Percentiles rank a stretch among this genome's conserved stretches.
phyloP scores from a whole-genome alignment of 2,329 filamentous ascomycete species.

The Exserohilum turcica region DNA sequence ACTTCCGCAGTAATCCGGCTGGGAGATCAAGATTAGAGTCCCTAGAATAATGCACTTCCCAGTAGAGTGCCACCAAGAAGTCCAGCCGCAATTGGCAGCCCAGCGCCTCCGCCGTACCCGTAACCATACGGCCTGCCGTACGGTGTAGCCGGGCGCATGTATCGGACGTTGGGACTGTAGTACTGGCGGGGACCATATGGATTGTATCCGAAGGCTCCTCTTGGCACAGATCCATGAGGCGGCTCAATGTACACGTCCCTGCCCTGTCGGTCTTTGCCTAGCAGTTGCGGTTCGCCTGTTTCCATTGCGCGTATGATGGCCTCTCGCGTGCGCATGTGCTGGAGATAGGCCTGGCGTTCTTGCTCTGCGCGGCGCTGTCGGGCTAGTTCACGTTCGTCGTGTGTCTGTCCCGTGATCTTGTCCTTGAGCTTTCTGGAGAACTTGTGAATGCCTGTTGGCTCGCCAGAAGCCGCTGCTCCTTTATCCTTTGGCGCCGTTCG shows the following conservation, averaged over 20 bases:
- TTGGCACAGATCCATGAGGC: conserved; percentile 46
- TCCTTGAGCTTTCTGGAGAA: conserved; percentile 65
- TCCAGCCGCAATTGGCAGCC: conserved; percentile 43
- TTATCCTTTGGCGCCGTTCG: conserved; percentile 14
- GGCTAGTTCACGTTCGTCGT: conserved; percentile 58
- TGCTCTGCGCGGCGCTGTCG: conserved; percentile 55
- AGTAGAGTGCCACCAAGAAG: conserved; percentile 43
- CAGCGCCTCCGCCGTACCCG: conserved; percentile 48
- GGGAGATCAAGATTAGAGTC: background rate
- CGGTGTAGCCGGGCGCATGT: conserved; percentile 54
- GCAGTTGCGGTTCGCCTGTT: conserved; percentile 61
- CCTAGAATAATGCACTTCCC: conserved; percentile 37
- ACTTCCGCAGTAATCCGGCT: background rate
- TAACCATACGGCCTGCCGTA: conserved; percentile 51
- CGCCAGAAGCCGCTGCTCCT: conserved; percentile 7
- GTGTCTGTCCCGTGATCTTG: conserved; percentile 62
- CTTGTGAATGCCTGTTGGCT: conserved; percentile 47
- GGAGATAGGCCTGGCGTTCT: conserved; percentile 59
- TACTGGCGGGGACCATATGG: conserved; percentile 55
- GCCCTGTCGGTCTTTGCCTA: conserved; percentile 60
- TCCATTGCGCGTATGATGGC: conserved; percentile 58
- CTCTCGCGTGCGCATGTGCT: conserved; percentile 57
- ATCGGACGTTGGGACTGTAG: conserved; percentile 55
- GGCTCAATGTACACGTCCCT: conserved; percentile 65
- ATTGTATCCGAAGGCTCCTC: conserved; percentile 51